These are phyloP conservation scores for Metschnikowia aberdeeniae DNA, from an alignment of 805 yeast genomes.

Conservation along the genomic window DNA sequence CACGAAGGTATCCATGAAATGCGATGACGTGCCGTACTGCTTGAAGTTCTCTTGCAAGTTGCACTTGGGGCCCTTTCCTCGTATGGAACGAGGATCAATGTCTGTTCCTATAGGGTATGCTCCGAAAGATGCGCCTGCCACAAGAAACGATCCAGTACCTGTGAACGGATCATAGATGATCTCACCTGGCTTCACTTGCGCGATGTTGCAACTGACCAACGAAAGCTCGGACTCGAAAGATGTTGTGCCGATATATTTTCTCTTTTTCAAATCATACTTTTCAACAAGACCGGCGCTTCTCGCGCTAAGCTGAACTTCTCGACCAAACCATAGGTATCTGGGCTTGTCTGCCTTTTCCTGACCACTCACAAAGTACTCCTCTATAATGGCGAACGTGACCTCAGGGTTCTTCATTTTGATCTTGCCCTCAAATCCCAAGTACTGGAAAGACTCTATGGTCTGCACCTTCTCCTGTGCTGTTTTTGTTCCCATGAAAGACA, in stretches of 20 bases:
- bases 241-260: conserved; percentile 92
- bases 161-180: conserved; percentile 91
- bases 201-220: conserved; percentile 81
- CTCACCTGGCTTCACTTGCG: conserved; percentile 61
- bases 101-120: conserved; percentile 83
- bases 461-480: conserved; percentile 47
- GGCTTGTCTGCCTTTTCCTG: conserved; percentile 50
- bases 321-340: conserved; percentile 64
- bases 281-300: conserved; percentile 66
- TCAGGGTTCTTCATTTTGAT: conserved; percentile 77
- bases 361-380: conserved; percentile 56
- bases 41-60: conserved; percentile 63
- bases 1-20: conserved; percentile 71
- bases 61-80: conserved; percentile 58
- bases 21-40: conserved; percentile 58
- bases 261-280: conserved; percentile 69
- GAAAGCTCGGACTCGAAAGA: conserved; percentile 94
- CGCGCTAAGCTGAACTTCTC: conserved; percentile 60
- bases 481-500: conserved; percentile 69
- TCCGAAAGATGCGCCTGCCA: conserved; percentile 83
- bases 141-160: conserved; percentile 92
- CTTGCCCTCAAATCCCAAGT: conserved; percentile 69
- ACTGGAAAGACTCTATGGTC: conserved; percentile 68
- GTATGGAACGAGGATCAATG: conserved; percentile 75
- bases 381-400: conserved; percentile 64